These are phyloP conservation scores for Rhodotorula kratochvilovae DNA, from an alignment of 768 basidiomycete genomes.

Conservation along the genomic window DNA sequence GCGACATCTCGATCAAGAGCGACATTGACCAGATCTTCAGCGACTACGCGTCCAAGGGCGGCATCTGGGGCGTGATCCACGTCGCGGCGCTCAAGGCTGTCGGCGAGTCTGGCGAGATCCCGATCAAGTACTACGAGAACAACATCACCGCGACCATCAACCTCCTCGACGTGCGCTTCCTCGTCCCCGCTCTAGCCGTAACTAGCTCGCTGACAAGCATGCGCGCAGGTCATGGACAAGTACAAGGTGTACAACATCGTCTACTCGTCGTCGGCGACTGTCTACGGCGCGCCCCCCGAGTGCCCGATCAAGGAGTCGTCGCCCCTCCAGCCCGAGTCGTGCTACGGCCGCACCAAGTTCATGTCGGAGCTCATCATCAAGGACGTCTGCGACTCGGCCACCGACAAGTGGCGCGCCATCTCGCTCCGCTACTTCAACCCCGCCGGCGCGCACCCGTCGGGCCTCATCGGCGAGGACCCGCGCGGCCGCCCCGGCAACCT, in stretches of 20 bases:
- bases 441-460: constrained; percentile 96
- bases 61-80: constrained; percentile 95
- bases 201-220: neutral
- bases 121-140: constrained; percentile 86
- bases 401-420: constrained; percentile 75
- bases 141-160: constrained; percentile 85
- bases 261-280: constrained; percentile 96
- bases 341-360: constrained; percentile 93
- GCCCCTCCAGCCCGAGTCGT: constrained; percentile 77
- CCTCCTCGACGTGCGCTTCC: constrained; percentile 56
- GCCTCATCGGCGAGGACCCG: constrained; percentile 93
- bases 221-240: constrained; percentile 67
- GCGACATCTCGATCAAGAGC: constrained; percentile 69
- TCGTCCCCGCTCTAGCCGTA: neutral
- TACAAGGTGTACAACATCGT: constrained; percentile 81
- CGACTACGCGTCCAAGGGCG: constrained; percentile 70
- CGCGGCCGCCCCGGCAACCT: constrained; percentile 89
- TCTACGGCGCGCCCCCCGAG: constrained; percentile 85
- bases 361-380: constrained; percentile 86
- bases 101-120: constrained; percentile 90
- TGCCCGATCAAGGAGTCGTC: constrained; percentile 94
- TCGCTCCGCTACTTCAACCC: constrained; percentile 98
- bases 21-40: constrained; percentile 75
- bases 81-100: constrained; percentile 97
- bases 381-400: constrained; percentile 73